Evolutionary conservation across 371 early-diverging fungal species (phyloP), one percentile per base, ranked within the genome.

Genomic region (Capillidium rhysosporum): DNA sequence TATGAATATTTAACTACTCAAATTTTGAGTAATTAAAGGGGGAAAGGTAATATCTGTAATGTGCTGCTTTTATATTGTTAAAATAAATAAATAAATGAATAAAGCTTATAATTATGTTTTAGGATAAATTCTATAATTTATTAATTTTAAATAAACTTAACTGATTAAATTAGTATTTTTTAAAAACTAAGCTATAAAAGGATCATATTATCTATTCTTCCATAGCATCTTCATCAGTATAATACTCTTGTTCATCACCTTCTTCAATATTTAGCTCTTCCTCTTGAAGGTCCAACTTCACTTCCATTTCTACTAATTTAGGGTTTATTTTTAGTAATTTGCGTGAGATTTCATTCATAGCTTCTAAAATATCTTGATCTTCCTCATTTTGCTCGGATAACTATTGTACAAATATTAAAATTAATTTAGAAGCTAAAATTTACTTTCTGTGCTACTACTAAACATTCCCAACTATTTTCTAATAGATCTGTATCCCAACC

Each of bases 401-500:
- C 77, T 79, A 69, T n/a, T 49, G 60, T 3, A 60, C 47, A 49
- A 10, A 14, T 25, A 39, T 23, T 40, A 26, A 60, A 60, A 5
- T 57, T 58, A 52, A 54, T 48, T 47, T 49, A 40, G 38, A 43
- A 57, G 24, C 38, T 28, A 34, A 34, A 29, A 20, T 49, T 38
- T 71, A 88, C 82, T 76, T 79, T 78, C 40, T 76, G 63, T 26
- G 84, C 72, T 29, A 68, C 69, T 55, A 79, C 75, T 54, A 89
- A 65, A 65, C 86, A 86, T 57, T 85, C 86, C 48, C 76, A 69
- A 40, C 86, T 80, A 59, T 84, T 79, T 55, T 73, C 73, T 73
- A 75, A 72, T 55, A 70, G 66, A 10, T 67, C 71, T 29, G 62
- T 61, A 56, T 69, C 64, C 30, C 73, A 70, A 26, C 76, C 74